Evolutionary conservation across 805 yeast genomes (phyloP).

Genomic region (Yamadazyma kitorensis): DNA sequence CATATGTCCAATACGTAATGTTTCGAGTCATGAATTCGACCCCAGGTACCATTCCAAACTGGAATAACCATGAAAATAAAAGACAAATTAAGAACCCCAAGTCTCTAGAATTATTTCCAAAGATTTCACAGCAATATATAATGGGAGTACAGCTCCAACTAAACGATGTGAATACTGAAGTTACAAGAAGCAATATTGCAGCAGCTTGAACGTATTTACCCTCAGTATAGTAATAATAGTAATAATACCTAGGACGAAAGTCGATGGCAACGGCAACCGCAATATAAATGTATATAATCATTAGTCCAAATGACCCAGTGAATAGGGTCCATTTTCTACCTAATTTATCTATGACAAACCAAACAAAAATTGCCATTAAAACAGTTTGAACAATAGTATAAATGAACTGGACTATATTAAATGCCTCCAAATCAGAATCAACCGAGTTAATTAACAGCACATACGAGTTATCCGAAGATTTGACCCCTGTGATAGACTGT

Average conservation of each 20-base stretch:
- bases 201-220: no score
- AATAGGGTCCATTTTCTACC: constrained; percentile 5
- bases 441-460: no score
- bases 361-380: constrained; percentile 1
- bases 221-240: no score
- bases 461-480: not conserved
- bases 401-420: constrained; percentile 5
- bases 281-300: no score
- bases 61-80: constrained; percentile 6
- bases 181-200: constrained; percentile 5
- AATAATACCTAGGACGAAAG: constrained; percentile 1
- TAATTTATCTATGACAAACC: constrained; percentile 3
- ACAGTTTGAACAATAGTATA: constrained; percentile 6
- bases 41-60: constrained; percentile 9
- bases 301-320: constrained; percentile 7
- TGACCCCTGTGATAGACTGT: constrained; percentile 5
- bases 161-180: constrained; percentile 5
- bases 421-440: constrained; percentile 4
- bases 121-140: constrained; percentile 8
- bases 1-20: constrained; percentile 10
- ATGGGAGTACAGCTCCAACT: constrained; percentile 10
- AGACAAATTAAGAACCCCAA: constrained; percentile 8
- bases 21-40: constrained; percentile 8
- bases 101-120: constrained; percentile 5
- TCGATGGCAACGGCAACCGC: constrained; percentile 4